A percentile compares a stretch with the other conserved stretches of the same genome.
phyloP scores from a whole-genome alignment of 345 rosid species.

The Brassica rapa region DNA sequence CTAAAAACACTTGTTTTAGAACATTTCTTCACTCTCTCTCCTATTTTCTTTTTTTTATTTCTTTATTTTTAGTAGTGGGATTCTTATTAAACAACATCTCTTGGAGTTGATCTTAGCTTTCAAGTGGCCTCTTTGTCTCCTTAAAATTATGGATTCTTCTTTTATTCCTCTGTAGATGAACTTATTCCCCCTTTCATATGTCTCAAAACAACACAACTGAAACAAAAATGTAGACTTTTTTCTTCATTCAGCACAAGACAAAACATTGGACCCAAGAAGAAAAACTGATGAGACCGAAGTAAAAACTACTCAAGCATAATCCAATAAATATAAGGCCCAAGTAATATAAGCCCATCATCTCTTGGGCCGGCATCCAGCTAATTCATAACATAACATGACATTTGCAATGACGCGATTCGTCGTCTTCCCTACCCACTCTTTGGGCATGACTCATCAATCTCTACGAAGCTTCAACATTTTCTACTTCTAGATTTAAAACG shows the following conservation, averaged over 20 bases:
- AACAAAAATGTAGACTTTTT: neutral
- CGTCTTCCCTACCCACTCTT: neutral
- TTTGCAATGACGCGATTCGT: neutral
- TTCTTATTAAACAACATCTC: too few relatives aligned
- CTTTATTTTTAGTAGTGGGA: too few relatives aligned
- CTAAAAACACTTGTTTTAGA: too few relatives aligned
- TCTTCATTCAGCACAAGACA: neutral
- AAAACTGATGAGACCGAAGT: neutral
- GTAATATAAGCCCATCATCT: neutral
- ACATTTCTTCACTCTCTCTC: too few relatives aligned
- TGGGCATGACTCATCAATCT: neutral
- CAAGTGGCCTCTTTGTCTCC: conserved; percentile 19
- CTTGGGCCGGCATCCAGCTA: neutral
- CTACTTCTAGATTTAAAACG: neutral
- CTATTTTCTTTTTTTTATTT: too few relatives aligned
- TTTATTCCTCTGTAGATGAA: conserved; percentile 5
- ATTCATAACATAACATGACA: conserved; percentile 8
- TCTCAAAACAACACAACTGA: neutral
- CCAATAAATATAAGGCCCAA: neutral
- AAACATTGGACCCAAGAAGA: neutral
- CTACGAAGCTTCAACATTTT: conserved; percentile 14
- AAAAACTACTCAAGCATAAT: neutral
- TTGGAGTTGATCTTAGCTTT: neutral
- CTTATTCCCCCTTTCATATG: conserved; percentile 35
- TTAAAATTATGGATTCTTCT: conserved; percentile 18